phyloP scores from a whole-genome alignment of 495 filamentous ascomycete species.

The Aspergillus indologenus region DNA sequence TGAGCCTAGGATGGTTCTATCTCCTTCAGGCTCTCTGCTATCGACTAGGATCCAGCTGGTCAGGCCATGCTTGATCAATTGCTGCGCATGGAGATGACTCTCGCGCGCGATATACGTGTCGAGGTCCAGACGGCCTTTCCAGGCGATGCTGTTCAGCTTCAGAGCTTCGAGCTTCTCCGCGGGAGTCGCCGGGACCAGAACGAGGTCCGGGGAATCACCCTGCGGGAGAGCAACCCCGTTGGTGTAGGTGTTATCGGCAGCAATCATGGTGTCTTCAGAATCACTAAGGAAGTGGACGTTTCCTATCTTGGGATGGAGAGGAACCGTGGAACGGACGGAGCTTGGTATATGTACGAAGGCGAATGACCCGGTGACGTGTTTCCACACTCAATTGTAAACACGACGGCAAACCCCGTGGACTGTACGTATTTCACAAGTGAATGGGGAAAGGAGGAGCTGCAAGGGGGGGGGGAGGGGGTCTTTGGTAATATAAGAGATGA shows the following conservation, averaged over 20 bases:
- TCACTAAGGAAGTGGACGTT: not conserved
- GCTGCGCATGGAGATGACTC: slow-evolving; percentile 61
- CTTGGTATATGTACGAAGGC: not conserved
- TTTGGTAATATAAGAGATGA: not conserved
- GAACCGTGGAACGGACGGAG: not conserved
- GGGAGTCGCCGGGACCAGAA: slow-evolving; percentile 65
- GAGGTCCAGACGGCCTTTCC: slow-evolving; percentile 65
- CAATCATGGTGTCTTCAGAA: slow-evolving; percentile 30
- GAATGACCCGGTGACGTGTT: not conserved
- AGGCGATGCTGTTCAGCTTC: slow-evolving; percentile 64
- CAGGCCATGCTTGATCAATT: slow-evolving; percentile 67
- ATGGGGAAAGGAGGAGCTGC: not conserved
- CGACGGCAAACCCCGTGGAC: not conserved
- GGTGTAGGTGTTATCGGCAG: slow-evolving; percentile 25
- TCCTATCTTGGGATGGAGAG: not conserved
- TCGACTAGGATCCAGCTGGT: slow-evolving; percentile 86
- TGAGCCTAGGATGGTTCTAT: slow-evolving; percentile 66
- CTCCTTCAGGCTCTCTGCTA: slow-evolving; percentile 37
- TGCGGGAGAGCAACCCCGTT: slow-evolving; percentile 45
- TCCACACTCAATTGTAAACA: not conserved
- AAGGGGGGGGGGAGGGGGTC: not conserved
- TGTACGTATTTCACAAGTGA: not conserved
- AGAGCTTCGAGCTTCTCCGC: slow-evolving; percentile 62
- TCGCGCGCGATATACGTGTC: slow-evolving; percentile 78
- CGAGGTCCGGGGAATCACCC: slow-evolving; percentile 56